phyloP scores from a whole-genome alignment of 352 stramenopile genomes.

The Blastocystis hominis region DNA sequence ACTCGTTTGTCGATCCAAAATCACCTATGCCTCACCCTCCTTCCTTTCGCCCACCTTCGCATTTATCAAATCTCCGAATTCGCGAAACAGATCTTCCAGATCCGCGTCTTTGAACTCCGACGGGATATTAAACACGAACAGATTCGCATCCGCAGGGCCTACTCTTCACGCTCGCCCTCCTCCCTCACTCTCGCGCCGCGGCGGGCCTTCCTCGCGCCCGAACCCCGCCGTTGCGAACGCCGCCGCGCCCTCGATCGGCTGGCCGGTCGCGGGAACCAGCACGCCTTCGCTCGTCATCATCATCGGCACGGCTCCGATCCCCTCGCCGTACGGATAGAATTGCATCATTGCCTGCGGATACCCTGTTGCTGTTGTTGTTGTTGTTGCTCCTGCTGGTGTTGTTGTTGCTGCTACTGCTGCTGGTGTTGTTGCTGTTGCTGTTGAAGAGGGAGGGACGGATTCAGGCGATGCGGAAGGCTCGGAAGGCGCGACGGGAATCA shows the following conservation, averaged over 20 bases:
- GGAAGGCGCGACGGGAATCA: background rate
- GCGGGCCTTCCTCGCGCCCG: no score
- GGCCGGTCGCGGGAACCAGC: background rate
- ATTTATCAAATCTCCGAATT: background rate
- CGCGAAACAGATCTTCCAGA: background rate
- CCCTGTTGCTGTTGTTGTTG: background rate
- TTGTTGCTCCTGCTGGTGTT: background rate
- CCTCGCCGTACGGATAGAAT: background rate
- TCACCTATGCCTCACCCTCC: background rate
- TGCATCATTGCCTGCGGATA: background rate
- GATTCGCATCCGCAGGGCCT: background rate
- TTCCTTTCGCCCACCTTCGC: background rate
- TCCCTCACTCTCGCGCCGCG: background rate
- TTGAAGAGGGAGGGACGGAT: background rate
- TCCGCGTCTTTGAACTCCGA: background rate
- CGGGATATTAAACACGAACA: constrained; percentile 42
- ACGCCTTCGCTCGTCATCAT: background rate
- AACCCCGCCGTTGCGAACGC: no score
- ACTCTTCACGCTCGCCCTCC: background rate
- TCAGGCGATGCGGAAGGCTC: background rate
- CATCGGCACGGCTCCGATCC: background rate
- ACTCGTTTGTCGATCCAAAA: background rate
- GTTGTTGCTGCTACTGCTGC: background rate
- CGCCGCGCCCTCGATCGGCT: no score
- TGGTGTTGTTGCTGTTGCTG: background rate